Conservation (phyloP, 2,329 filamentous ascomycete species). For the Coleophoma eucalyptorum region DNA sequence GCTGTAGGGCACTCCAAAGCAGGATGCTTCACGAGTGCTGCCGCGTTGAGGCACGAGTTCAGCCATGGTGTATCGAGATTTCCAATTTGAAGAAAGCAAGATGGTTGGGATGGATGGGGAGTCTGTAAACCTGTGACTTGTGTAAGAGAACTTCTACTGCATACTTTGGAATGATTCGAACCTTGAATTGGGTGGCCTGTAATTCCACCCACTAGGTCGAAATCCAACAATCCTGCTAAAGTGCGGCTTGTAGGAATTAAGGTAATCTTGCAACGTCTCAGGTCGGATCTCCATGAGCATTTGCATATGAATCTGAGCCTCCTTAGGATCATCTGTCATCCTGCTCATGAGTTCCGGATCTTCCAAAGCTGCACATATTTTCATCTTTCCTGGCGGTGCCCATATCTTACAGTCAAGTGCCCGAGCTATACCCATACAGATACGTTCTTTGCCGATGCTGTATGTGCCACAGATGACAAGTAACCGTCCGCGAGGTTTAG, state of each 20-base stretch:
- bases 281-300: slow-evolving; percentile 90
- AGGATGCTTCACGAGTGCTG: slow-evolving; percentile 76
- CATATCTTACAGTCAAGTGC: slow-evolving; percentile 87
- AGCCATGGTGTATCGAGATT: slow-evolving; percentile 63
- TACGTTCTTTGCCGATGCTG: slow-evolving; percentile 95
- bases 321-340: slow-evolving; percentile 74
- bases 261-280: slow-evolving; percentile 87
- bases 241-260: slow-evolving; percentile 72
- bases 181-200: slow-evolving; percentile 65
- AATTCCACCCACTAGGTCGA: slow-evolving; percentile 91
- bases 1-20: slow-evolving; percentile 91
- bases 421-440: slow-evolving; percentile 87
- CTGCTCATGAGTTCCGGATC: slow-evolving; percentile 76
- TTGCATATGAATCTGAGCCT: slow-evolving; percentile 97
- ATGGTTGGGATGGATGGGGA: slow-evolving; percentile 62
- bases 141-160: neutral
- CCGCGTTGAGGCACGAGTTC: slow-evolving; percentile 82
- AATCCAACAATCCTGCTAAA: slow-evolving; percentile 89
- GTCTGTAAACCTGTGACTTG: slow-evolving; percentile 42
- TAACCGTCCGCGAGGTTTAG: slow-evolving; percentile 58
- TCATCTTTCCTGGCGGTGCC: slow-evolving; percentile 76
- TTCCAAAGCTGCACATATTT: slow-evolving; percentile 79
- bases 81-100: slow-evolving; percentile 63
- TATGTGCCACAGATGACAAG: slow-evolving; percentile 95
- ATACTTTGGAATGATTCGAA: slow-evolving; percentile 24